phyloP scores from a whole-genome alignment of 139 green algal genomes.

The Trebouxia sp. region DNA sequence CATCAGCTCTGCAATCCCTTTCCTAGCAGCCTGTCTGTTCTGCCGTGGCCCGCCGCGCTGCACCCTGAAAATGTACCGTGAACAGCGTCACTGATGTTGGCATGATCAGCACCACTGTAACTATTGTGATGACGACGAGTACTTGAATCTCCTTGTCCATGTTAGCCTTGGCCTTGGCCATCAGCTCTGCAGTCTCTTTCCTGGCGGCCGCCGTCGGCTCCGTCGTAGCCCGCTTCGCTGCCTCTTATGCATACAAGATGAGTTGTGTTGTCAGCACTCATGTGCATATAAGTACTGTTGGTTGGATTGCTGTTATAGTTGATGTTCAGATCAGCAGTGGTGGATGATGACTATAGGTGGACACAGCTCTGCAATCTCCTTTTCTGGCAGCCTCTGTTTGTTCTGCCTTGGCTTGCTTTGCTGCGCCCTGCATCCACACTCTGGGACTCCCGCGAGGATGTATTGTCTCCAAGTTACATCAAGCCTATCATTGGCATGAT shows the following conservation, averaged over 20 bases:
- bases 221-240: constrained; percentile 28
- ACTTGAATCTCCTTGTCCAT: constrained; percentile 40
- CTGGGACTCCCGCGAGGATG: too few species aligned
- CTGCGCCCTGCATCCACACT: constrained; percentile 13
- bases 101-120: too few species aligned
- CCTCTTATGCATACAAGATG: constrained; percentile 5
- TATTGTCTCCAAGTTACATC: too few species aligned
- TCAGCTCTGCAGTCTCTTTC: constrained; percentile 64
- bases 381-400: constrained; percentile 58
- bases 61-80: constrained; percentile 4
- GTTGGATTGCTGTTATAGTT: too few species aligned
- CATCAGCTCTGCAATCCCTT: constrained; percentile 64
- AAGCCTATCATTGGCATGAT: too few species aligned
- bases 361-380: constrained; percentile 60
- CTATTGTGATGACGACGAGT: too few species aligned
- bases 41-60: constrained; percentile 27
- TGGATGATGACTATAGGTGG: too few species aligned
- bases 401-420: constrained; percentile 32
- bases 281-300: too few species aligned
- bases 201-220: constrained; percentile 51
- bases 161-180: constrained; percentile 47
- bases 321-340: constrained; percentile 34
- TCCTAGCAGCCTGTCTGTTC: constrained; percentile 49
- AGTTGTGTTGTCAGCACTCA: too few species aligned
- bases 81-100: too few species aligned